phyloP scores from a whole-genome alignment of 345 rosid genomes.

The Murraya paniculata region DNA sequence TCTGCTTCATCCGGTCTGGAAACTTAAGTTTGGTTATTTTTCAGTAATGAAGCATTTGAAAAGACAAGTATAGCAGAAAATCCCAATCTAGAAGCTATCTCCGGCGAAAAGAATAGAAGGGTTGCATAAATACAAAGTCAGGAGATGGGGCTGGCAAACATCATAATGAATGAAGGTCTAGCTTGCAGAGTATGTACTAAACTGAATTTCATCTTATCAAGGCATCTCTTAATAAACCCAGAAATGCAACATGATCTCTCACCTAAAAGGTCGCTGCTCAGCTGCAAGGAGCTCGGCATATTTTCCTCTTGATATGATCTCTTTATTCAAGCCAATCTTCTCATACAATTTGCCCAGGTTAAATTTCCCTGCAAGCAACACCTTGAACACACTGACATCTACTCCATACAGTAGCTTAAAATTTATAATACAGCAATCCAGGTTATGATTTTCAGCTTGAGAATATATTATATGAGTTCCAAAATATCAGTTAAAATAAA shows the following conservation, averaged over 20 bases:
- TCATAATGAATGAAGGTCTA: not conserved
- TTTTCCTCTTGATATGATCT: conserved; percentile 87
- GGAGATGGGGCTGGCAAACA: not conserved
- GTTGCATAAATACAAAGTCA: not conserved
- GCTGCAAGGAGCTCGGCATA: conserved; percentile 89
- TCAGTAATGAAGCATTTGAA: not conserved
- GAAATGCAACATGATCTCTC: conserved; percentile 21
- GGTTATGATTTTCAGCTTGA: not conserved
- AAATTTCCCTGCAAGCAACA: conserved; percentile 59
- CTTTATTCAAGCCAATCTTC: conserved; percentile 88
- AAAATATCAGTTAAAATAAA: not conserved
- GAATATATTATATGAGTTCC: not conserved
- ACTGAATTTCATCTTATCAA: not conserved
- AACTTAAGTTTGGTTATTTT: conserved; percentile 14
- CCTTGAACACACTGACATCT: not conserved
- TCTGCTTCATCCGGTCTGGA: conserved; percentile 90
- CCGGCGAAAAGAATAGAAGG: not conserved
- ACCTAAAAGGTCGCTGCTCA: conserved; percentile 89
- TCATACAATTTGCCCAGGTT: conserved; percentile 82
- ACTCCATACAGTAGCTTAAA: not conserved
- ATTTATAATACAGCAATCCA: not conserved
- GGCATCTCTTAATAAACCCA: not conserved
- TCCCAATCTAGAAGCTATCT: not conserved
- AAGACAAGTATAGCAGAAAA: not conserved
- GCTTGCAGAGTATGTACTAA: not conserved